Evolutionary conservation across 228 moss, liverwort and hornwort species (phyloP), one percentile per base, ranked within the genome.

Genomic region (Sphagnum fallax): DNA sequence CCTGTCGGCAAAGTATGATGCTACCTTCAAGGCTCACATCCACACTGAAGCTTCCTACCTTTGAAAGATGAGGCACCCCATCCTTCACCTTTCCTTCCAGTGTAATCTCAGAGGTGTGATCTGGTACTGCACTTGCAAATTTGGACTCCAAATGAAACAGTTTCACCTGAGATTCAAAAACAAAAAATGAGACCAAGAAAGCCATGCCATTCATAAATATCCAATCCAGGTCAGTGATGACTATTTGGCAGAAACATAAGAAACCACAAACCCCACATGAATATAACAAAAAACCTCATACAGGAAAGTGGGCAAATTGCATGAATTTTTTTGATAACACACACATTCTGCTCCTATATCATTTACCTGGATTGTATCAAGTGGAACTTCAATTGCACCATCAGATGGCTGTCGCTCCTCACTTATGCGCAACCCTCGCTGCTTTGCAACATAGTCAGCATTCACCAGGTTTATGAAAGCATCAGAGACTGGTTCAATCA

Each of bases 391-490:
- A 50, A 88, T 77, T 4, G 85, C 61, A 5, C 93, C 88, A 61
- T 91, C 93, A 6, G 81, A 75, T 57, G 96, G 96, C 68, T 80
- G 76, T 32, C 91, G 83, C 84, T 97, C 89, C 77, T 97, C 93
- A 47, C 86, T 93, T 52, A 97, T 88, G 68, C 89, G 88, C 74
- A 97, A 62, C 6, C 96, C 96, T 10, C 96, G 84, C 62, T 92
- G 92, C 80, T 91, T 96, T 53, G 96, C 89, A 16, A 93, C 70
- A 62, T 80, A 92, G 61, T 96, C 96, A 9, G 96, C 96, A 50
- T 96, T 96, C 50, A 96, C 96, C 51, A 96, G 84, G 69, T 96
- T 96, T 66, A 96, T 87, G 74, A 96, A 88, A 12, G 96, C 81
- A 74, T 84, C 86, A 16, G 93, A 96, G 48, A 96, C 93, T 15